These are phyloP conservation scores for Liriodendron chinense DNA, from an alignment of 164 flowering plant genomes.

Conservation along the genomic window DNA sequence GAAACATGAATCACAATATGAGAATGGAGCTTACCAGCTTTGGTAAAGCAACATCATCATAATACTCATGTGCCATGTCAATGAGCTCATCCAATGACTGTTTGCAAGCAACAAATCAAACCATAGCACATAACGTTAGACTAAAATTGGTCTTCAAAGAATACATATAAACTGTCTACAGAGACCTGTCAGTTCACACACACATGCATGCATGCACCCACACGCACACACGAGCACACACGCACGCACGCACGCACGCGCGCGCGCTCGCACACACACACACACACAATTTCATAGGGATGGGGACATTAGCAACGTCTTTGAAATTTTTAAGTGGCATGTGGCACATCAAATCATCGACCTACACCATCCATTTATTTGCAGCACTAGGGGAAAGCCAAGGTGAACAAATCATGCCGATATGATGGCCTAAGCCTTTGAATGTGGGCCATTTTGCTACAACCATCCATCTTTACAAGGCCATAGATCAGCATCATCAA, in stretches of 20 bases:
- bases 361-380: not conserved
- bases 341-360: not conserved
- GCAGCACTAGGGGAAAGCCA: not conserved
- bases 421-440: not conserved
- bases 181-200: too few species aligned
- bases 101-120: slow-evolving; percentile 17
- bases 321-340: too few species aligned
- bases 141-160: not conserved
- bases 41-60: slow-evolving; percentile 85
- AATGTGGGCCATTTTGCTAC: not conserved
- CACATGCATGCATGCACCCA: not conserved
- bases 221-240: too few species aligned
- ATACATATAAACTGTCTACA: not conserved
- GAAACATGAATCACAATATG: slow-evolving; percentile 1
- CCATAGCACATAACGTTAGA: not conserved
- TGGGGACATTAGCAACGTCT: too few species aligned
- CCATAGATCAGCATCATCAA: not conserved
- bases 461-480: too few species aligned
- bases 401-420: not conserved
- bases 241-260: too few species aligned
- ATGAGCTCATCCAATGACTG: slow-evolving; percentile 78
- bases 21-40: slow-evolving; percentile 63
- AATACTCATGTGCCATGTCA: slow-evolving; percentile 58
- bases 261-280: too few species aligned
- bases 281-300: too few species aligned